Base-by-base conservation (phyloP, 108 stramenopile species). In the Cyclotella baltica region DNA sequence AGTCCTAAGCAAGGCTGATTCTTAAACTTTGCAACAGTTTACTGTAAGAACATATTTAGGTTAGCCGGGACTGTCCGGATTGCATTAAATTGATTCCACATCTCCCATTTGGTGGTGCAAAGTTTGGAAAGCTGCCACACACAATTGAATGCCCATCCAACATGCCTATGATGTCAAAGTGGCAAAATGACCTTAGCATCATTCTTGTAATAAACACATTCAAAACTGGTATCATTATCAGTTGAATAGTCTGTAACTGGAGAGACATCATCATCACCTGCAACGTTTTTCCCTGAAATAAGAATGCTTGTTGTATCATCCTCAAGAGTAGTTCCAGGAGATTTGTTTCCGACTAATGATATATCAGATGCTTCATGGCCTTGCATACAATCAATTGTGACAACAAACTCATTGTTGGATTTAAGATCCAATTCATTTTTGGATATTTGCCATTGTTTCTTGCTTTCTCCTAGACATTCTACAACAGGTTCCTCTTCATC, bases 341-440 rank as follows among this genome's bases (percentile, higher is more conserved):
- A 13, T n/a, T n/a, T n/a, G 40, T 43, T 43, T 13, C 13, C 13
- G 40, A 43, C 10, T 13, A 43, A 43, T 43, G 40, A 43, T 43
- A 11, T 43, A 13, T 43, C 10, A 11, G 40, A 11, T 25, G 55
- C 55, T 56, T 27, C 55, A 4, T 56, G 4, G 1, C 25, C 55
- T 3, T 56, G 1, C 25, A 56, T 25, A 10, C 31, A 34, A 1
- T 34, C 20, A 22, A 61, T 33, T n/a, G 59, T 33, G 15, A 61
- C 31, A 61, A 61, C 20, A 11, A 61, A 11, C 20, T 61, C 59
- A 61, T 61, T 61, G 59, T 61, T 61, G 30, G 59, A 30, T 34
- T 61, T 61, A 1, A 30, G 20, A 33, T 61, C 59, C 11, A 61
- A 34, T n/a, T 61, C 59, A 61, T 61, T 31, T 61, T 33, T 33